A percentile compares a stretch with the other conserved stretches of the same genome.
These are phyloP conservation scores for Tremella yokohamensis DNA, from an alignment of 768 basidiomycete genomes.

Conservation along the genomic window DNA sequence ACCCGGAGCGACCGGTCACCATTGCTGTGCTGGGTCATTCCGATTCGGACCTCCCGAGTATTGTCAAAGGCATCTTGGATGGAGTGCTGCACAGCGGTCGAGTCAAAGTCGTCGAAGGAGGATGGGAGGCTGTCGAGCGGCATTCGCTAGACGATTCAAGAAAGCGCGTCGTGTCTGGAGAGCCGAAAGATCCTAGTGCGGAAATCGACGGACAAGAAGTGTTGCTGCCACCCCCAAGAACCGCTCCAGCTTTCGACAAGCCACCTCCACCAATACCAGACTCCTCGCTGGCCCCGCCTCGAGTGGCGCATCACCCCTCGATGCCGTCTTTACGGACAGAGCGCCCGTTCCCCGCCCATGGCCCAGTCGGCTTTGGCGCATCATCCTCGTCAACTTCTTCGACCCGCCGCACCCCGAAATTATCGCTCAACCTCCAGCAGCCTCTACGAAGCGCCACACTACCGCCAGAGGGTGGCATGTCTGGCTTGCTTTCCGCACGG, in stretches of 20 bases:
- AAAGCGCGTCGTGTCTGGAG: slow-evolving; percentile 21
- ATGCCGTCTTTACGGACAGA: slow-evolving; percentile 53
- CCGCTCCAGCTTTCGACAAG: slow-evolving; percentile 57
- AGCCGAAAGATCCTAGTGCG: slow-evolving; percentile 4
- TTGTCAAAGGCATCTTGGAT: slow-evolving; percentile 19
- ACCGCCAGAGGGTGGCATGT: not conserved
- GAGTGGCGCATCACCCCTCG: slow-evolving; percentile 36
- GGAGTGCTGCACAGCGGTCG: slow-evolving; percentile 12
- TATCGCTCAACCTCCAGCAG: slow-evolving; percentile 34
- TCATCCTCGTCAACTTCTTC: not conserved
- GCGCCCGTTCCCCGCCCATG: slow-evolving; percentile 52
- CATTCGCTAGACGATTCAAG: slow-evolving; percentile 13
- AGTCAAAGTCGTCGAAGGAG: slow-evolving; percentile 31
- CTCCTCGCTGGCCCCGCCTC: slow-evolving; percentile 9
- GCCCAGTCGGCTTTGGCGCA: not conserved
- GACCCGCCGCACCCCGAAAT: slow-evolving; percentile 30
- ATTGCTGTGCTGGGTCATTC: slow-evolving; percentile 30
- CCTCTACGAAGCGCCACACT: slow-evolving; percentile 30
- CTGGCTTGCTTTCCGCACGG: not conserved
- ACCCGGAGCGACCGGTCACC: slow-evolving; percentile 57
- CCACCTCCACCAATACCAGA: slow-evolving; percentile 29
- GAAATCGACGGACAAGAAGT: slow-evolving; percentile 5
- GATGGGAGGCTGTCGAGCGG: slow-evolving; percentile 30
- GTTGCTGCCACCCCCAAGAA: slow-evolving; percentile 59
- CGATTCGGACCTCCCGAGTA: slow-evolving; percentile 19